A percentile compares a stretch with the other conserved stretches of the same genome.
Evolutionary conservation across 768 basidiomycete genomes (phyloP).

Genomic region (Jaapia argillacea): DNA sequence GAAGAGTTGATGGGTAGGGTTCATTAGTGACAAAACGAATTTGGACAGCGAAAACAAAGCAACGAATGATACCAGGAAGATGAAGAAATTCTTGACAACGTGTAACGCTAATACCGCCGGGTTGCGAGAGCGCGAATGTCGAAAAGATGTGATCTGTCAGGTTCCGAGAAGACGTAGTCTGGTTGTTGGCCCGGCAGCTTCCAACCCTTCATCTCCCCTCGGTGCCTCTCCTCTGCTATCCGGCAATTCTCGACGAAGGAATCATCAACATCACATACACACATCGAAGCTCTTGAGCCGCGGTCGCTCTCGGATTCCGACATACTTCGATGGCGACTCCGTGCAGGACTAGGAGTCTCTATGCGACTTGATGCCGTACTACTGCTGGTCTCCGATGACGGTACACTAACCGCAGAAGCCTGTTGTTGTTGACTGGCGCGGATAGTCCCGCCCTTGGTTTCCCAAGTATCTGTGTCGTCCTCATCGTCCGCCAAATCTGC

Average conservation of each 20-base stretch:
- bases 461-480: slow-evolving; percentile 64
- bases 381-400: slow-evolving; percentile 17
- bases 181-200: slow-evolving; percentile 14
- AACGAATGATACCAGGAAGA: slow-evolving; percentile 6
- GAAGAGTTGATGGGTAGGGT: slow-evolving; percentile 8
- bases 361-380: slow-evolving; percentile 20
- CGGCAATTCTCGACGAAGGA: slow-evolving; percentile 63
- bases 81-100: slow-evolving; percentile 4
- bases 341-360: slow-evolving; percentile 49
- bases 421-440: slow-evolving; percentile 40
- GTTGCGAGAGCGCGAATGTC: slow-evolving; percentile 83
- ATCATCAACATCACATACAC: slow-evolving; percentile 65
- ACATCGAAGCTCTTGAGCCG: slow-evolving; percentile 68
- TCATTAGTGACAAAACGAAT: slow-evolving; percentile 2
- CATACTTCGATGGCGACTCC: slow-evolving; percentile 47
- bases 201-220: slow-evolving; percentile 82
- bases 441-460: slow-evolving; percentile 71
- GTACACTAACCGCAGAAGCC: slow-evolving; percentile 12
- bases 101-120: slow-evolving; percentile 55
- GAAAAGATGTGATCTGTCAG: slow-evolving; percentile 58
- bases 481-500: slow-evolving; percentile 89
- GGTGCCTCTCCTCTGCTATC: slow-evolving; percentile 75
- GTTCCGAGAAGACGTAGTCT: slow-evolving; percentile 22
- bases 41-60: slow-evolving; percentile 3
- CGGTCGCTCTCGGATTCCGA: slow-evolving; percentile 76